Conservation (phyloP, 2,329 filamentous ascomycete species). For the Botryotinia convoluta region DNA sequence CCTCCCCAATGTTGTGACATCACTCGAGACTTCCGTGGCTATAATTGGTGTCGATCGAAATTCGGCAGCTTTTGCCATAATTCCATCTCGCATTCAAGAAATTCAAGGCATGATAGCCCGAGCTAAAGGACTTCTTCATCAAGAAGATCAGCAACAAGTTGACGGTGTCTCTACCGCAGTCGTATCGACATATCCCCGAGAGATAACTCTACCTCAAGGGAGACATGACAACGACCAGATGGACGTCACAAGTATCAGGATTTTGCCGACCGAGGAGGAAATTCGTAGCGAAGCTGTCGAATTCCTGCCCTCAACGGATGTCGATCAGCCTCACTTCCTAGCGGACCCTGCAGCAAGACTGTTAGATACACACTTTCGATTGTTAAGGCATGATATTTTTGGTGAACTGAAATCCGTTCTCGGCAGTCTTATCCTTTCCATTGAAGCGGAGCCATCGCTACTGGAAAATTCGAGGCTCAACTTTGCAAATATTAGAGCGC, state of each 20-base stretch:
- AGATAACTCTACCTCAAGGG: neutral
- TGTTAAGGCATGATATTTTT: slow-evolving; percentile 36
- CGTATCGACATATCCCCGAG: slow-evolving; percentile 10
- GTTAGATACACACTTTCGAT: slow-evolving; percentile 30
- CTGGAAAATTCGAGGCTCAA: slow-evolving; percentile 26
- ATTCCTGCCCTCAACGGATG: slow-evolving; percentile 28
- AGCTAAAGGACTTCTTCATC: neutral
- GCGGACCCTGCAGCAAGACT: neutral
- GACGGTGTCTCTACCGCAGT: slow-evolving; percentile 1
- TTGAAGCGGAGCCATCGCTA: slow-evolving; percentile 25
- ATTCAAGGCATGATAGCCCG: slow-evolving; percentile 9
- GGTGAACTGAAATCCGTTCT: slow-evolving; percentile 26
- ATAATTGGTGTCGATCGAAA: neutral
- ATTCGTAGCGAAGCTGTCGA: slow-evolving; percentile 30
- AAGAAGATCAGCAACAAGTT: neutral
- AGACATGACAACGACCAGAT: slow-evolving; percentile 26
- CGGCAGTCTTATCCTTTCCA: slow-evolving; percentile 25
- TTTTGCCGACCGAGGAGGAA: slow-evolving; percentile 38
- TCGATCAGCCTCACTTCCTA: slow-evolving; percentile 13
- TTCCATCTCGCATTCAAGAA: neutral
- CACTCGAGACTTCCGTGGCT: neutral
- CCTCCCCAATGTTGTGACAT: neutral
- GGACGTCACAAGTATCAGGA: slow-evolving; percentile 38
- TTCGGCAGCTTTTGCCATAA: neutral
- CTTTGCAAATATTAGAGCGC: slow-evolving; percentile 18